Percentiles rank a stretch among this genome's conserved stretches.
These are phyloP conservation scores for Colletotrichum horii DNA, from an alignment of 2,329 filamentous ascomycete genomes.

Conservation along the genomic window DNA sequence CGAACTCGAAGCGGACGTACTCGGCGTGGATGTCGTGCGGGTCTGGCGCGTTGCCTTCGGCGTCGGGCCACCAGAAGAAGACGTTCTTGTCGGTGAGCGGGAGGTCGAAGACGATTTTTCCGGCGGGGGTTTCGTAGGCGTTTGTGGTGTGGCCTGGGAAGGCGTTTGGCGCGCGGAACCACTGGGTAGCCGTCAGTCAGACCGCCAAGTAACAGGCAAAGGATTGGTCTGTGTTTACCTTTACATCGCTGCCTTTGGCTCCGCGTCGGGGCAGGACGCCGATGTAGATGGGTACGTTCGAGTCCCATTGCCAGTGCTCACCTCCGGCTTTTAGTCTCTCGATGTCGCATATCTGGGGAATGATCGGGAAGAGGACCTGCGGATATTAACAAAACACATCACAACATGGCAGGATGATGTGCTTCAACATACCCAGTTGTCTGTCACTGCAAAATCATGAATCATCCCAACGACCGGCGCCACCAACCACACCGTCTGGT, in stretches of 20 bases:
- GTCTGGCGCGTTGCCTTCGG: constrained; percentile 35
- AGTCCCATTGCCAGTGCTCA: constrained; percentile 44
- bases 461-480: constrained; percentile 42
- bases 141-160: constrained; percentile 42
- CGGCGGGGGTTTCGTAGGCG: constrained; percentile 37
- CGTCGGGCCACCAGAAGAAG: constrained; percentile 48
- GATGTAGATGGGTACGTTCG: constrained; percentile 7
- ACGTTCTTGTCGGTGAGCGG: constrained; percentile 41
- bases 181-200: constrained; percentile 25
- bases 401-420: no score
- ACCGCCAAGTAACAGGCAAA: fast-evolving
- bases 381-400: neutral
- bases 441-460: constrained; percentile 45
- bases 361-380: constrained; percentile 9
- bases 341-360: constrained; percentile 6
- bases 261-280: constrained; percentile 6
- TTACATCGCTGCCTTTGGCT: constrained; percentile 8
- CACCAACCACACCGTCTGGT: constrained; percentile 36
- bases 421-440: constrained; percentile 38
- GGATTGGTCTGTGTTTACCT: neutral
- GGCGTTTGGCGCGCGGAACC: constrained; percentile 39
- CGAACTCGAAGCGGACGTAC: constrained; percentile 15
- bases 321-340: constrained; percentile 37
- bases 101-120: constrained; percentile 38
- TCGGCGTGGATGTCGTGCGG: constrained; percentile 30